Evolutionary conservation across 2,329 filamentous ascomycete genomes (phyloP), one percentile per base, ranked within the genome.

Genomic region (Diaporthe caulivora): DNA sequence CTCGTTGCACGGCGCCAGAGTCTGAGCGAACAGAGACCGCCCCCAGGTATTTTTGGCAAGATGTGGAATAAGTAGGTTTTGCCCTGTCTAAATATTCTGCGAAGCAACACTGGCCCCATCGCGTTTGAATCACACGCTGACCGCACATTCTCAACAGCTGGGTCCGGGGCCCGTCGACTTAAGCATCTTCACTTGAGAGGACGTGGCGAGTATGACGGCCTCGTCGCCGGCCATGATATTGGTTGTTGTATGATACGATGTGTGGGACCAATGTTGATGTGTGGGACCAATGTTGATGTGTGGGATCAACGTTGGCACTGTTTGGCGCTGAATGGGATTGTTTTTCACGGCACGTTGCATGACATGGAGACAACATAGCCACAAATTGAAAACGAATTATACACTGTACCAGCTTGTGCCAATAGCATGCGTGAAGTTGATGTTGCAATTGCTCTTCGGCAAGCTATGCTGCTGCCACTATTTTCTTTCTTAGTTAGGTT

Each of bases 11-110:
- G 89, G 18, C 87, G 89, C 8, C 85, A 87, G 78, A 90, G 88
- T 78, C 82, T 91, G 77, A 84, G 83, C 40, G 89, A 91, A 72
- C 89, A 91, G 78, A 84, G 85, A 73, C 83, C 83, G 18, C 80
- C 83, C 65, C 78, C 84, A 1, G 88, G 88, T 53, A 81, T 90
- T 75, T 82, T 91, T 68, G 87, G 87, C 70, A 83, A 86, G 75
- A 85, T 90, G 82, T 91, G 90, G 87, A 85, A 89, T 77, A 89
- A 86, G 89, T 91, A 80, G 70, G 87, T 78, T 17, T 6, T 13
- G 5, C 9, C 13, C 5, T 7, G 13, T 18, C 2, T 9, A 11
- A 9, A 6, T 5, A 9, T 9, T 21, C 24, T 26, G 24, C 26
- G 5, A 10, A 8, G 9, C 21, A 34, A 9, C 9, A 34, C 9